Evolutionary conservation across 371 early-diverging fungal genomes (phyloP), one percentile per base, ranked within the genome.

Genomic region (Syncephalis fuscata): DNA sequence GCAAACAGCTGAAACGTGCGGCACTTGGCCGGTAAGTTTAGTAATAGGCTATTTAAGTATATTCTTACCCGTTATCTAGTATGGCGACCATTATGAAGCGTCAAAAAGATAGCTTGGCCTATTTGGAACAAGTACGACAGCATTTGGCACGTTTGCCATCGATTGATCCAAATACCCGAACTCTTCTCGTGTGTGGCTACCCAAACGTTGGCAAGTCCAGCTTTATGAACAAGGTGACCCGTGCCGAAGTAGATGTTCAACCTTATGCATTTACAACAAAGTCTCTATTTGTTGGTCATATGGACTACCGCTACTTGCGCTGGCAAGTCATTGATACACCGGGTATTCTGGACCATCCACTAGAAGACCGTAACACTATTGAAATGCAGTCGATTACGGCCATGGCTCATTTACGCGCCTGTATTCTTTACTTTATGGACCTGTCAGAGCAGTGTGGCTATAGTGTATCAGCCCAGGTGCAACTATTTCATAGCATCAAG

Each of bases 281-380:
- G 72, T 92, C 91, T 14, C 74, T 99, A 52, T 99, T 97, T 71
- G 99, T 99, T 22, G 99, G 99, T 39, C 99, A 99, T 65, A 99
- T 99, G 97, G 99, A 99, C 67, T 98, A 99, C 82, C 91, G 96
- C 64, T 94, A 99, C 66, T 74, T 99, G 66, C 74, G 97, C 64
- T 99, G 98, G 98, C 99, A 99, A 70, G 78, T 95, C n/a, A 96
- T 99, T 53, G 99, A 99, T 67, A 99, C 99, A 14, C 99, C 99
- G 8, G 99, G 99, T 57, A 95, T 99, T 60, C 73, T 99, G 50
- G 99, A 99, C 71, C 99, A 98, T 63, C 94, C 98, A 24, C 75
- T 99, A 41, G 99, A 99, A 72, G 89, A 99, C 59, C 84, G 97
- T 60, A 99, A 99, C 71, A 98, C 98, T 20, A 99, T 99, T 61